phyloP scores from a whole-genome alignment of 805 yeast species.

The Candida multigemmis region DNA sequence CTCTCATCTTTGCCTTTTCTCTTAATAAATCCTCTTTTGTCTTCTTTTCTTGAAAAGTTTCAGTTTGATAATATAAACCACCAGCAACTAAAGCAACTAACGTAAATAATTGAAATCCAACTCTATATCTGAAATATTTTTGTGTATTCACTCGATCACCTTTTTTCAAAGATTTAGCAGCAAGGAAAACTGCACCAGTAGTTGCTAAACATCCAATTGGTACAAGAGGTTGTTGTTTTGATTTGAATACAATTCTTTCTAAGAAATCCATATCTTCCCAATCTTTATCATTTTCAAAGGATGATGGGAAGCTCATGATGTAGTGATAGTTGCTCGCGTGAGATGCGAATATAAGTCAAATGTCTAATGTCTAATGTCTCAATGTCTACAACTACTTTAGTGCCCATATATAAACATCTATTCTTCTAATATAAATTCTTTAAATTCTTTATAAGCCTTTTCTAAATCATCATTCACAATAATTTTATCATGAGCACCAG shows the following conservation, averaged over 20 bases:
- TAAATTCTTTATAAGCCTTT: conserved; percentile 75
- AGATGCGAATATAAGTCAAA: no score
- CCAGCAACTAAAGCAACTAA: conserved; percentile 77
- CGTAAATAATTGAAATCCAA: conserved; percentile 78
- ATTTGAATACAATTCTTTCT: conserved; percentile 50
- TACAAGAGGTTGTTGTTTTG: conserved; percentile 82
- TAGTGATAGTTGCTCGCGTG: no score
- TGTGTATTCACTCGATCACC: conserved; percentile 76
- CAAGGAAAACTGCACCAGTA: conserved; percentile 69
- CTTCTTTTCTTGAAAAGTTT: conserved; percentile 33
- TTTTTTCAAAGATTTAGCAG: conserved; percentile 63
- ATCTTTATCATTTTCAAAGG: no score
- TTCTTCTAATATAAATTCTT: conserved; percentile 56
- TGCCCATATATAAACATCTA: conserved; percentile 1
- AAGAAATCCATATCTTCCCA: conserved; percentile 37
- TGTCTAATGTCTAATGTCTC: no score
- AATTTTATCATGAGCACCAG: conserved; percentile 86
- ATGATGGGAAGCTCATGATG: no score
- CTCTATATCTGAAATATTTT: conserved; percentile 83
- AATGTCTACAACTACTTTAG: not conserved
- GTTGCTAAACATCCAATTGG: conserved; percentile 79
- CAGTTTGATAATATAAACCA: conserved; percentile 56
- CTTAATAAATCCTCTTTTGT: conserved; percentile 56
- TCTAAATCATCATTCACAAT: conserved; percentile 91
- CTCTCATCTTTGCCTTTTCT: conserved; percentile 80